A percentile compares a stretch with the other conserved stretches of the same genome.
Conservation (phyloP, 129 eudicot species). For the Gnaphalium uliginosum region DNA sequence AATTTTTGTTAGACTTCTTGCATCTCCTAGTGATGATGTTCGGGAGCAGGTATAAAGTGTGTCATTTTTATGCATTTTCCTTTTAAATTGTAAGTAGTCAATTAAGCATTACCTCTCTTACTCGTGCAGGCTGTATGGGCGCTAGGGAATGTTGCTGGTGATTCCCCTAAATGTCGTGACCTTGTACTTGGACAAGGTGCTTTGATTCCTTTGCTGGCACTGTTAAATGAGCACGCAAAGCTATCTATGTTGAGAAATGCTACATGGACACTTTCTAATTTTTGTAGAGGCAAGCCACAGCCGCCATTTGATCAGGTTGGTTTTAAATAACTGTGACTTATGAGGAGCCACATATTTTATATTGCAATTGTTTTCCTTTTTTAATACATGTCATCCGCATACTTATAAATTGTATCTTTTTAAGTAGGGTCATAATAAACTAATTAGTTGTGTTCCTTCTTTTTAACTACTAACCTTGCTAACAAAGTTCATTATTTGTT, state of each 20-base stretch:
- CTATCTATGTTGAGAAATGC: slow-evolving; percentile 87
- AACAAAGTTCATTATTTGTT: slow-evolving; percentile 6
- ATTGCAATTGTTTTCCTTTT: not conserved
- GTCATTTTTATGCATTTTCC: not conserved
- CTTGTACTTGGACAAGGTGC: slow-evolving; percentile 71
- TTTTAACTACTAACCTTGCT: not conserved
- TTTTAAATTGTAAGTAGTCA: not conserved
- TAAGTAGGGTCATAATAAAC: too few relatives aligned
- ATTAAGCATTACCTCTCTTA: not conserved
- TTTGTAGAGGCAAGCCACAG: slow-evolving; percentile 87
- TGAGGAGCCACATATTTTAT: not conserved
- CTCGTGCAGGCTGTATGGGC: slow-evolving; percentile 80
- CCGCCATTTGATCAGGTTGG: slow-evolving; percentile 78
- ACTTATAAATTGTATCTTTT: not conserved
- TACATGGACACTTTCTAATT: slow-evolving; percentile 81
- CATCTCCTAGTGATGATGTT: slow-evolving; percentile 82
- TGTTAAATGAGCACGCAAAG: slow-evolving; percentile 71
- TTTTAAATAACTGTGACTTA: not conserved
- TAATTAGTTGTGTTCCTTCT: too few relatives aligned
- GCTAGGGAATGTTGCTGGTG: slow-evolving; percentile 86
- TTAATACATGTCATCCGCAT: not conserved
- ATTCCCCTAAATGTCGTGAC: slow-evolving; percentile 83
- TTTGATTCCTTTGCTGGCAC: slow-evolving; percentile 60
- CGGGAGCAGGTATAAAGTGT: slow-evolving; percentile 69
- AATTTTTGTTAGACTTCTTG: slow-evolving; percentile 77